Base-by-base conservation (phyloP, 495 filamentous ascomycete species). In the Penicillium crystallinum region DNA sequence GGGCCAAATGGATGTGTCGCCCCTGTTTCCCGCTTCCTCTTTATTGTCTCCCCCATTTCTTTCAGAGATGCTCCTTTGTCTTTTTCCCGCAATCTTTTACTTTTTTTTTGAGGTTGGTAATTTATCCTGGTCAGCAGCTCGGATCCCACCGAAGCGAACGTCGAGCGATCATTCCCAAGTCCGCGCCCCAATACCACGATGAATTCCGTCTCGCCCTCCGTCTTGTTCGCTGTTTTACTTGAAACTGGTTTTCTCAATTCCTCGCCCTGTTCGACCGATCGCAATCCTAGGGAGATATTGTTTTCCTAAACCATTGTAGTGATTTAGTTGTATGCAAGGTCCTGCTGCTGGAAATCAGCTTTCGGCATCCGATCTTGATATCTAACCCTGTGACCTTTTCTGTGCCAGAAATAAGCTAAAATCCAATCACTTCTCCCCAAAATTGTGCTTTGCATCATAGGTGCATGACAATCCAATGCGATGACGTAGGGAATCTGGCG, bases 71-170 rank as follows among this genome's bases (percentile, higher is more conserved):
- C 36, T 30, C 35, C 17, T 52, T 45, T 43, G n/a, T n/a, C n/a
- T n/a, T n/a, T n/a, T n/a, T n/a, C n/a, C n/a, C n/a, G n/a, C n/a
- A n/a, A n/a, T 51, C 35, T 43, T 27, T 3, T 3, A 7, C 3
- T 23, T 56, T 44, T 57, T 29, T 46, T 39, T 46, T 47, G 56
- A 52, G 59, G 48, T 62, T 52, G 54, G 62, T 64, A 64, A 48
- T 66, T 69, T 66, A 64, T 67, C 59, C 52, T 67, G 62, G 63
- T 70, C 67, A 69, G 69, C 72, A 71, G 68, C 72, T 70, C 66
- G 67, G 68, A 66, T 57, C 59, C 61, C 52, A 58, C 43, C 65
- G 68, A 72, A 72, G 63, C 72, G 60, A 64, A 66, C 68, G 65
- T 70, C 70, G 70, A 71, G 63, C 70, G 62, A 68, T 62, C 65